Percentiles rank a stretch among this genome's conserved stretches.
Conservation (phyloP, 2,329 filamentous ascomycete species). For the Paramyrothecium sp. region DNA sequence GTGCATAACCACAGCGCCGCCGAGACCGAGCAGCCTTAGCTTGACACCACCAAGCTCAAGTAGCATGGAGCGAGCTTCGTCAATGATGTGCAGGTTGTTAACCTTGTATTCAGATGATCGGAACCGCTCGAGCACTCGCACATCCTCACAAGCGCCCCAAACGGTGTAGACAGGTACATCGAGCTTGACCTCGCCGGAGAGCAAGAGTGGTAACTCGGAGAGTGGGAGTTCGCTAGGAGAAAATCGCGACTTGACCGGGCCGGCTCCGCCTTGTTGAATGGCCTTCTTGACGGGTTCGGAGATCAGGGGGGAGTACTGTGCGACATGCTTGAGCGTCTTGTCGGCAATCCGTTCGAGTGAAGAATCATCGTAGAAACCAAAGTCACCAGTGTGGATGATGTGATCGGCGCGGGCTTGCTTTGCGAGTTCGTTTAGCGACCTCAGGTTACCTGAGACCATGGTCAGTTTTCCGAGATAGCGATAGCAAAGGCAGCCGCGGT, state of each 20-base stretch:
- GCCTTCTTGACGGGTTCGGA: slow-evolving; percentile 71
- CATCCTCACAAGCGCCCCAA: slow-evolving; percentile 98
- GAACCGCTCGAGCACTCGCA: slow-evolving; percentile 95
- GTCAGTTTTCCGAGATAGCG: slow-evolving; percentile 10
- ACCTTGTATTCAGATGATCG: slow-evolving; percentile 98
- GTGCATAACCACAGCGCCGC: slow-evolving; percentile 98
- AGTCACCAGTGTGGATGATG: slow-evolving; percentile 98
- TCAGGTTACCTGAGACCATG: slow-evolving; percentile 73
- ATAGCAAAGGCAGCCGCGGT: neutral
- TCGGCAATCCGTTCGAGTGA: slow-evolving; percentile 97
- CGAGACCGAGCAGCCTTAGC: slow-evolving; percentile 87
- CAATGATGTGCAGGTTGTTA: slow-evolving; percentile 95
- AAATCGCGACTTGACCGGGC: slow-evolving; percentile 85
- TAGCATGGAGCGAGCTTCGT: slow-evolving; percentile 94
- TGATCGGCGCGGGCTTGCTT: slow-evolving; percentile 93
- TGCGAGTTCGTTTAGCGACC: slow-evolving; percentile 93
- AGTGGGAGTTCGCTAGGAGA: slow-evolving; percentile 79
- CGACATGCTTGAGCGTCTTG: slow-evolving; percentile 97
- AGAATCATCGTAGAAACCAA: slow-evolving; percentile 96
- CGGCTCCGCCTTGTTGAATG: slow-evolving; percentile 64
- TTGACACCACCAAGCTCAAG: slow-evolving; percentile 95
- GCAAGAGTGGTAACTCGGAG: slow-evolving; percentile 86
- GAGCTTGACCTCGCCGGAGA: slow-evolving; percentile 84
- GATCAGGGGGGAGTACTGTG: slow-evolving; percentile 95
- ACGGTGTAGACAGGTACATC: slow-evolving; percentile 98